A percentile compares a stretch with the other conserved stretches of the same genome.
phyloP scores from a whole-genome alignment of 805 yeast genomes.

The Cyberlindnera meyerae region DNA sequence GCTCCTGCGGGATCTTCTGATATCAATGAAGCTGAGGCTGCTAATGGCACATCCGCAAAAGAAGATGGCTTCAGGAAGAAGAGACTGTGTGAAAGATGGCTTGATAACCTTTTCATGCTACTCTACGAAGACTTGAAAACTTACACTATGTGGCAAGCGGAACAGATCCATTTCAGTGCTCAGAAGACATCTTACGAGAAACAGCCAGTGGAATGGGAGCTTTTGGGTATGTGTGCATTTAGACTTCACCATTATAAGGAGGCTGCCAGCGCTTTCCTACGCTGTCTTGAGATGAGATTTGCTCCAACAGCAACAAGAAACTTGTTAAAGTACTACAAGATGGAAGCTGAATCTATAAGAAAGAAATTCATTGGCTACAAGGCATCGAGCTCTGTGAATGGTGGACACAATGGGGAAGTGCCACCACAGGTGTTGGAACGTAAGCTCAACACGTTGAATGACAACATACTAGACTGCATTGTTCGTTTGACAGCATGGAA shows the following conservation, averaged over 20 bases:
- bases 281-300: slow-evolving; percentile 69
- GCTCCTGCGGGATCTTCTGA: slow-evolving; percentile 7
- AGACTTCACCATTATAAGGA: slow-evolving; percentile 83
- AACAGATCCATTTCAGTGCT: slow-evolving; percentile 80
- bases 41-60: slow-evolving; percentile 1
- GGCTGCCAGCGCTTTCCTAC: slow-evolving; percentile 78
- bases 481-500: slow-evolving; percentile 93
- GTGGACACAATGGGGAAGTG: background rate
- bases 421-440: slow-evolving; percentile 27
- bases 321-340: slow-evolving; percentile 58
- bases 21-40: background rate
- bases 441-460: slow-evolving; percentile 34
- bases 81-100: slow-evolving; percentile 69
- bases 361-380: slow-evolving; percentile 4
- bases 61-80: slow-evolving; percentile 51
- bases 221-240: slow-evolving; percentile 78
- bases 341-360: slow-evolving; percentile 36
- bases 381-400: slow-evolving; percentile 11
- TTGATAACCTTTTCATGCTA: slow-evolving; percentile 64
- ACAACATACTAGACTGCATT: slow-evolving; percentile 52
- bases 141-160: slow-evolving; percentile 92
- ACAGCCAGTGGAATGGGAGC: slow-evolving; percentile 86
- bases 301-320: slow-evolving; percentile 76
- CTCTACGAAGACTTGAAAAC: slow-evolving; percentile 70
- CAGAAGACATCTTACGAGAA: slow-evolving; percentile 78